Base-by-base conservation (phyloP, 495 filamentous ascomycete genomes). In the Neurospora sp. region DNA sequence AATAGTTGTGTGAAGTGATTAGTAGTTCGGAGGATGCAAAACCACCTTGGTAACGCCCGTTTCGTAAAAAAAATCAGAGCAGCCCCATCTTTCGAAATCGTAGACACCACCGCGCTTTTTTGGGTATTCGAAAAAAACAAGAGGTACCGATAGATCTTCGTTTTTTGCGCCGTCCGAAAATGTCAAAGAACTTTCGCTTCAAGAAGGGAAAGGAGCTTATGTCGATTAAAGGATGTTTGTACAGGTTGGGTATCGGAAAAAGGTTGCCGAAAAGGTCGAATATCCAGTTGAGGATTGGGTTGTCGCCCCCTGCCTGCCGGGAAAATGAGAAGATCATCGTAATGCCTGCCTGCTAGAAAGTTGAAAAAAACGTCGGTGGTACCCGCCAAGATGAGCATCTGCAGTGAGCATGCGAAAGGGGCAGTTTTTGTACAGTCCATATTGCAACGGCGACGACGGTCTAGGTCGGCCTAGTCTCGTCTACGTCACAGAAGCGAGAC, bases 331-430 rank as follows among this genome's bases (percentile, higher is more conserved):
- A 74, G 78, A 72, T 71, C 59, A 76, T 65, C 53, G 70, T 41
- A 75, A 80, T 81, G 78, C 79, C 81, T 81, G 77, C 75, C 80
- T 78, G 79, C 80, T 78, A 73, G 44, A 27, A 61, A 35, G 68
- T 72, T 76, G 72, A 20, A 68, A 44, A 44, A 59, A 31, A 72
- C 71, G 73, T 78, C 77, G 80, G 80, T 80, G 81, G 75, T 71
- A 40, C 69, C 75, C 79, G 80, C 80, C 80, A 82, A 79, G 80
- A 82, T 79, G 77, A 78, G 77, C 77, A 78, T 77, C 77, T 79
- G 77, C 72, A 61, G 37, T 65, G 76, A 75, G 72, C 71, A 65
- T 65, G 53, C 53, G 53, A 74, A 77, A 77, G 70, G 75, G 71
- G 79, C 69, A 74, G 73, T 71, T 75, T 71, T 70, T 73, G 74